phyloP scores from a whole-genome alignment of 1,139 yeast genomes.

The Yamadazyma triangularis region DNA sequence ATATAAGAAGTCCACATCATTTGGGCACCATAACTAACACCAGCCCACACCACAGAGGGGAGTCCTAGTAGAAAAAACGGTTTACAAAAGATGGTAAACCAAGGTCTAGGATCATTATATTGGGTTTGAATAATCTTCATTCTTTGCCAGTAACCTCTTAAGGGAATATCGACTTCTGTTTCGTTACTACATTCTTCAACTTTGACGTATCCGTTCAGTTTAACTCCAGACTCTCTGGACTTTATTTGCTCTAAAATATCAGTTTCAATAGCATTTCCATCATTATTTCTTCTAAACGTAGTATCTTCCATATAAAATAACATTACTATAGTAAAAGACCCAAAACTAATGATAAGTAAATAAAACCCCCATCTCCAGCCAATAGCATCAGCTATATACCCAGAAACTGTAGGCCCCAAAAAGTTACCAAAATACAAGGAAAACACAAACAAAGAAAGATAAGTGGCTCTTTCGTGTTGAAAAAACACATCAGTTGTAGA shows the following conservation, averaged over 20 bases:
- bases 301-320: conserved; percentile 45
- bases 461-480: conserved; percentile 43
- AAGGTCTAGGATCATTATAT: conserved; percentile 36
- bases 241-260: conserved; percentile 22
- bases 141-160: conserved; percentile 33
- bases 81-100: conserved; percentile 32
- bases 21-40: conserved; percentile 59
- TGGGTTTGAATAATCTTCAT: conserved; percentile 33
- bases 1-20: conserved; percentile 51
- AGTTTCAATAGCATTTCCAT: conserved; percentile 15
- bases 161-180: conserved; percentile 13
- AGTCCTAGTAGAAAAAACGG: conserved; percentile 44
- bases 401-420: conserved; percentile 43
- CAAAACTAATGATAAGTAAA: conserved; percentile 45
- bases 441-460: conserved; percentile 33
- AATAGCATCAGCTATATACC: conserved; percentile 33
- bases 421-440: conserved; percentile 43
- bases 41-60: conserved; percentile 61
- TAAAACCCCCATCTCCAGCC: conserved; percentile 47
- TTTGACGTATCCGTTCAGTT: conserved; percentile 5
- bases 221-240: conserved; percentile 14
- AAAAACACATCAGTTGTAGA: conserved; percentile 46
- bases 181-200: conserved; percentile 5
- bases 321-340: conserved; percentile 38
- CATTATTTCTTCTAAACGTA: conserved; percentile 22